phyloP scores from a whole-genome alignment of 257 asterid species.

The Nicotiana benthamiana region DNA sequence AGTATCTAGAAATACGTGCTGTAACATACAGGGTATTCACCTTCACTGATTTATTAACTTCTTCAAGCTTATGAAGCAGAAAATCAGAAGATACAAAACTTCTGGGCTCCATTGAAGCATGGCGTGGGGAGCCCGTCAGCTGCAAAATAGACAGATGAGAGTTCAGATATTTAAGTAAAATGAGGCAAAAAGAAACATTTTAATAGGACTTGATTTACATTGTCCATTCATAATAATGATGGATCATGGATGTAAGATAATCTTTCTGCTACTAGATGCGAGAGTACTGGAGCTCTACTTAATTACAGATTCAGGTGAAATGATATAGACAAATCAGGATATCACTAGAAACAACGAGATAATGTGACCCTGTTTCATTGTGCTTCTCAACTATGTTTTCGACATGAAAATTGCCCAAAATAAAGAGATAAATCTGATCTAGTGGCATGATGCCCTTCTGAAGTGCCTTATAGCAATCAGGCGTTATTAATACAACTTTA shows the following conservation, averaged over 20 bases:
- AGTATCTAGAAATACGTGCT: neutral
- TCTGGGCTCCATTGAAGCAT: conserved; percentile 27
- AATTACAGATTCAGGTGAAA: neutral
- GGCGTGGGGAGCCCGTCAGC: conserved; percentile 37
- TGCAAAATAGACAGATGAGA: conserved; percentile 20
- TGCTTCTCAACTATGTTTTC: neutral
- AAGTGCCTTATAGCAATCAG: neutral
- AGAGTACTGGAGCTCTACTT: neutral
- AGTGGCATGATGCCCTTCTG: neutral
- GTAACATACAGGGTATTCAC: conserved; percentile 17
- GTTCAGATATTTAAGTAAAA: neutral
- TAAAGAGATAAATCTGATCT: neutral
- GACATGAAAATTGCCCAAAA: neutral
- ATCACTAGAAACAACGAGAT: neutral
- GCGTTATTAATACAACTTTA: neutral
- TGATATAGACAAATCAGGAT: neutral
- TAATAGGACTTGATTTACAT: neutral
- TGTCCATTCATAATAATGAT: neutral
- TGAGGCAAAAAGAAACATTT: neutral
- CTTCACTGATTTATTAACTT: conserved; percentile 59
- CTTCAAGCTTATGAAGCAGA: conserved; percentile 61
- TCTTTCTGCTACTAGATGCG: neutral
- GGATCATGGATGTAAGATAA: neutral
- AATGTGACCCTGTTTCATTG: neutral
- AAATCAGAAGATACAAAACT: conserved; percentile 36